Percentiles rank a stretch among this genome's conserved stretches.
Conservation (phyloP, 2,329 filamentous ascomycete genomes). For the Paraphaeosphaeria sporulosa region DNA sequence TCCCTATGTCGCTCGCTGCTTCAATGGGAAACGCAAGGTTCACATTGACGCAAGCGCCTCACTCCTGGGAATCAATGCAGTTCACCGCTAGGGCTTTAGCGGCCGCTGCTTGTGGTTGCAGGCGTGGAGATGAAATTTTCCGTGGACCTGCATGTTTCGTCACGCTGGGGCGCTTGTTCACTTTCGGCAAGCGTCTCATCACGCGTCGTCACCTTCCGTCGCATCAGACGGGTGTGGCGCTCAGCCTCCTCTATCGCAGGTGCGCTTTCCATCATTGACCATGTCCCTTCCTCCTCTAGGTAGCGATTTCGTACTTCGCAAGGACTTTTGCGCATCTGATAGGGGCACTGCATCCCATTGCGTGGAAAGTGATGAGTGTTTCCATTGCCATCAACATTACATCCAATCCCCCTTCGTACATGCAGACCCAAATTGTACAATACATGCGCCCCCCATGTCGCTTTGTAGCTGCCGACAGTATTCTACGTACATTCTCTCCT, state of each 20-base stretch:
- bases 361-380: not conserved
- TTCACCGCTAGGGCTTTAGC: not conserved
- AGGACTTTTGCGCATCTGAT: not conserved
- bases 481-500: not conserved
- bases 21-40: not conserved
- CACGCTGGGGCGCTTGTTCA: slow-evolving; percentile 6
- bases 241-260: not conserved
- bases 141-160: slow-evolving; percentile 5
- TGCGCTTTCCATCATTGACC: no score
- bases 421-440: not conserved
- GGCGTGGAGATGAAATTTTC: not conserved
- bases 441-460: not conserved
- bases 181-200: not conserved
- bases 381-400: not conserved
- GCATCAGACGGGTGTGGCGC: not conserved
- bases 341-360: not conserved
- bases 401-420: not conserved
- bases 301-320: not conserved
- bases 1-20: slow-evolving; percentile 3
- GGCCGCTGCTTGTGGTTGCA: slow-evolving; percentile 2
- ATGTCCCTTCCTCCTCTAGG: not conserved
- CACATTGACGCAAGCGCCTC: slow-evolving; percentile 6
- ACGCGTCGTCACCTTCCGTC: not conserved
- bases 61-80: not conserved
- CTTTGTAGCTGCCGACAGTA: no score